phyloP scores from a whole-genome alignment of 257 asterid species.

The Ilex asprella region DNA sequence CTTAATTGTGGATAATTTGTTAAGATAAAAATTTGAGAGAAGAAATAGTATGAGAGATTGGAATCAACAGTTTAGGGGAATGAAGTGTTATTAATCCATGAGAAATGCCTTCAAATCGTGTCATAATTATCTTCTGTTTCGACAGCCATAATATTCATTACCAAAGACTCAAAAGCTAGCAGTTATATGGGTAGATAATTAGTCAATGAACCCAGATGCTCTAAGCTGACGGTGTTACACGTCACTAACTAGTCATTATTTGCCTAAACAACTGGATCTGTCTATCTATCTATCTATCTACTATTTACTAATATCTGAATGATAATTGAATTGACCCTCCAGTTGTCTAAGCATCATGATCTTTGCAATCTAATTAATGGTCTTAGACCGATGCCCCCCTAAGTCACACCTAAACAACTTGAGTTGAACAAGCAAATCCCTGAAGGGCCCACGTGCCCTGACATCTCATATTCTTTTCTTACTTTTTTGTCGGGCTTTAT shows the following conservation, averaged over 20 bases:
- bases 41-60: too few relatives aligned
- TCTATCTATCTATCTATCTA: neutral
- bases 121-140: too few relatives aligned
- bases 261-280: neutral
- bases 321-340: slow-evolving; percentile 15
- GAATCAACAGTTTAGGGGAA: too few relatives aligned
- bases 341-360: slow-evolving; percentile 20
- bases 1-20: too few relatives aligned
- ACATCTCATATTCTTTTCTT: neutral
- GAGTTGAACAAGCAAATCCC: neutral
- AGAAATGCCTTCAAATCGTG: too few relatives aligned
- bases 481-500: neutral
- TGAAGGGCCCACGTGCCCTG: slow-evolving; percentile 10
- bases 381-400: slow-evolving; percentile 12
- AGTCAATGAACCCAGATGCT: neutral
- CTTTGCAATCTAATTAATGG: slow-evolving; percentile 11
- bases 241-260: slow-evolving; percentile 13
- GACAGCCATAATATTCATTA: neutral
- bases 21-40: too few relatives aligned
- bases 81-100: too few relatives aligned
- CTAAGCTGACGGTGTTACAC: neutral
- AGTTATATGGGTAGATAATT: neutral
- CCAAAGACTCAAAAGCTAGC: neutral
- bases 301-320: neutral
- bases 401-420: slow-evolving; percentile 8